Evolutionary conservation across 495 filamentous ascomycete species (phyloP).

Genomic region (Penicillium bovifimosum): DNA sequence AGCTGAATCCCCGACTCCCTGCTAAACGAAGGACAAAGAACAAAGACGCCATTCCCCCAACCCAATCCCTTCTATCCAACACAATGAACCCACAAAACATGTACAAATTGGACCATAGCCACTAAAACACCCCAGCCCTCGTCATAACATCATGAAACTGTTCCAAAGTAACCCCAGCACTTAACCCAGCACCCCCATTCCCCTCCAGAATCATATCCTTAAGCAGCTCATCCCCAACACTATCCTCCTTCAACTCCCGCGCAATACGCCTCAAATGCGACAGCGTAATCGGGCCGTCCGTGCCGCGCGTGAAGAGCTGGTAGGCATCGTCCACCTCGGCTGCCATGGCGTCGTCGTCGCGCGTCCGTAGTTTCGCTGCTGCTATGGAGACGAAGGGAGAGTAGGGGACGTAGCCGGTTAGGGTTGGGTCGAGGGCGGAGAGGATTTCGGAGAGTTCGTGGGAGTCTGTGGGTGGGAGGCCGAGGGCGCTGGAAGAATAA

Average conservation of each 20-base stretch:
- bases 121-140: conserved; percentile 78
- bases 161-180: conserved; percentile 63
- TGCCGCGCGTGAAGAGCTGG: conserved; percentile 61
- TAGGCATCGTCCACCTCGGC: conserved; percentile 78
- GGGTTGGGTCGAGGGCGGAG: conserved; percentile 74
- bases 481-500: conserved; percentile 57
- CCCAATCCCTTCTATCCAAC: conserved; percentile 2
- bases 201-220: conserved; percentile 92
- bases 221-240: conserved; percentile 71
- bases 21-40: conserved; percentile 4
- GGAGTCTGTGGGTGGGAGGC: conserved; percentile 56
- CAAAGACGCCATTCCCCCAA: conserved; percentile 1
- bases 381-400: conserved; percentile 74
- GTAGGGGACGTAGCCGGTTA: conserved; percentile 69
- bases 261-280: conserved; percentile 73
- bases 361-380: conserved; percentile 68
- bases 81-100: neutral
- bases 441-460: conserved; percentile 68
- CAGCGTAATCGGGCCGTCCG: conserved; percentile 60
- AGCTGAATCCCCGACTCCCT: conserved; percentile 7
- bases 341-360: conserved; percentile 47
- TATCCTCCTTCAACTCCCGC: conserved; percentile 67
- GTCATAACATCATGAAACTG: conserved; percentile 86
- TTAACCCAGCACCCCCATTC: conserved; percentile 70
- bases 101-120: too few relatives aligned